A percentile compares a stretch with the other conserved stretches of the same genome.
phyloP scores from a whole-genome alignment of 495 filamentous ascomycete species.

The Penicillium psychrofluorescens region DNA sequence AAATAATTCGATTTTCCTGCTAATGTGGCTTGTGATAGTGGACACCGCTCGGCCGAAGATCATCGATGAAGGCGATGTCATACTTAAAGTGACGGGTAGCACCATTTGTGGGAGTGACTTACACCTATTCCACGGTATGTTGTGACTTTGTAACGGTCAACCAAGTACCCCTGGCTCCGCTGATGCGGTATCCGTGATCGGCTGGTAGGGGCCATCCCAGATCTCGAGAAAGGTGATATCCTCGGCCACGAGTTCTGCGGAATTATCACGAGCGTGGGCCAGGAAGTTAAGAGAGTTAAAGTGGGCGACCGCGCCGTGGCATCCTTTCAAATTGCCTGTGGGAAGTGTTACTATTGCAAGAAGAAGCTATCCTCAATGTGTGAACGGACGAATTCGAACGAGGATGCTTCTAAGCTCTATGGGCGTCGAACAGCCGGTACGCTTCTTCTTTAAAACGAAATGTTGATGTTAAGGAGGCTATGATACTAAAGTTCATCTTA shows the following conservation, averaged over 20 bases:
- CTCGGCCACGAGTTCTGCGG: slow-evolving; percentile 89
- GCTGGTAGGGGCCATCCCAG: slow-evolving; percentile 46
- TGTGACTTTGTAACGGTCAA: neutral
- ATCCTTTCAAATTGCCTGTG: slow-evolving; percentile 74
- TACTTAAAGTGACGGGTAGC: slow-evolving; percentile 75
- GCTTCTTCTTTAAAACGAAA: neutral
- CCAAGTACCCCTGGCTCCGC: neutral
- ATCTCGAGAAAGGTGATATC: slow-evolving; percentile 78
- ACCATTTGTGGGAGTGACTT: slow-evolving; percentile 87
- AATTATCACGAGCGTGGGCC: slow-evolving; percentile 64
- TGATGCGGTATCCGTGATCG: too few species aligned
- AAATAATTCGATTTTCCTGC: neutral
- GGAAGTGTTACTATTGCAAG: slow-evolving; percentile 67
- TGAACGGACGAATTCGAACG: slow-evolving; percentile 45
- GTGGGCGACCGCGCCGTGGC: slow-evolving; percentile 77
- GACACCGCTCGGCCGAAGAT: slow-evolving; percentile 61
- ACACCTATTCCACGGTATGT: slow-evolving; percentile 64
- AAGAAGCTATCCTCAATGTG: slow-evolving; percentile 48
- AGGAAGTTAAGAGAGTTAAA: slow-evolving; percentile 49
- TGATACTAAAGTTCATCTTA: slow-evolving; percentile 1
- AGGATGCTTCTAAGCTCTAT: slow-evolving; percentile 56
- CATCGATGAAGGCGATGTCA: slow-evolving; percentile 67
- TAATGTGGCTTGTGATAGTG: slow-evolving; percentile 20
- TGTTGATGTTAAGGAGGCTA: neutral
- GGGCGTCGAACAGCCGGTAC: slow-evolving; percentile 64